A percentile compares a stretch with the other conserved stretches of the same genome.
phyloP scores from a whole-genome alignment of 257 asterid species.

The Thymus quinquecostatus region DNA sequence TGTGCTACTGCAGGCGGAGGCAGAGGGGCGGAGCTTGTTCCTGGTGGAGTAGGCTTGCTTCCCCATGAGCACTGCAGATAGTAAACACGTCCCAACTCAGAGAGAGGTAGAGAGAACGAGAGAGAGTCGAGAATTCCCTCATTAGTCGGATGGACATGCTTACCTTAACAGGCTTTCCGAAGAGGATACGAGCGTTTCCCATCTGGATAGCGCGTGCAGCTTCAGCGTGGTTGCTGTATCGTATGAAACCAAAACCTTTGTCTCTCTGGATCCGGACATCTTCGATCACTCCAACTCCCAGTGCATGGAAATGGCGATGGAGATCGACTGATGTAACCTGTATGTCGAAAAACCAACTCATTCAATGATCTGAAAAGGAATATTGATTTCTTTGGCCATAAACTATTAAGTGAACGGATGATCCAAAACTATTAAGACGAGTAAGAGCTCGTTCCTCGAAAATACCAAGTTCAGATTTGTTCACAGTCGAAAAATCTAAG shows the following conservation, averaged over 20 bases:
- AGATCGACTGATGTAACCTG: constrained; percentile 83
- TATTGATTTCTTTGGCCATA: background rate
- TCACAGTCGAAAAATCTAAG: background rate
- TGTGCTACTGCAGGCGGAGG: constrained; percentile 71
- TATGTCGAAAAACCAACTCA: background rate
- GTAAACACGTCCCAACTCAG: background rate
- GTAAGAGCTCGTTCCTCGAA: background rate
- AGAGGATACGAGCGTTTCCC: constrained; percentile 69
- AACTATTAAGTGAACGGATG: background rate
- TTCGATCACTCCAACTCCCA: constrained; percentile 77
- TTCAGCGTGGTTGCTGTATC: constrained; percentile 83
- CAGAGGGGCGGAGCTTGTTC: constrained; percentile 71
- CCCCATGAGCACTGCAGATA: constrained; percentile 81
- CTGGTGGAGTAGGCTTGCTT: constrained; percentile 83
- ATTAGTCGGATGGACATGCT: no score
- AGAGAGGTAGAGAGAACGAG: no score
- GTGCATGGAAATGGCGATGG: constrained; percentile 70
- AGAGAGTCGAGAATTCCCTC: no score
- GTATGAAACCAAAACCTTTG: constrained; percentile 86
- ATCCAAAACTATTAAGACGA: background rate
- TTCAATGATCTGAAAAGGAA: background rate
- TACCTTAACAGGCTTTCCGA: constrained; percentile 74
- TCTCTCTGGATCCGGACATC: constrained; percentile 85
- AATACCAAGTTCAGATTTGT: constrained; percentile 16
- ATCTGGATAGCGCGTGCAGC: constrained; percentile 85